A percentile compares a stretch with the other conserved stretches of the same genome.
phyloP scores from a whole-genome alignment of 2,329 filamentous ascomycete genomes.

The Cordyceps tenuipes region DNA sequence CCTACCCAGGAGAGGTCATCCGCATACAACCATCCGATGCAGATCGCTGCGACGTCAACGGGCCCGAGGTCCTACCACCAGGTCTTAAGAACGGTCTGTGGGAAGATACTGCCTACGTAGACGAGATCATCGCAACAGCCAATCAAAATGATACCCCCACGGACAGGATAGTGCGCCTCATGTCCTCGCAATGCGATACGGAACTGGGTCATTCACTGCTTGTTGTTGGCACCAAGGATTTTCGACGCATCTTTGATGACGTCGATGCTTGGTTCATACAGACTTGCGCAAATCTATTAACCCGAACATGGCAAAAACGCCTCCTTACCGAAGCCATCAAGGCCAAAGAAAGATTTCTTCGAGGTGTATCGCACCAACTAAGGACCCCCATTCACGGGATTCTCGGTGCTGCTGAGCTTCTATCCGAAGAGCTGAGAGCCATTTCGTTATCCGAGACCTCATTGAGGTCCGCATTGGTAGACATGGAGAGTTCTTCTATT shows the following conservation, averaged over 20 bases:
- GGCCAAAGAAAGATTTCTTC: constrained; percentile 36
- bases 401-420: constrained; percentile 28
- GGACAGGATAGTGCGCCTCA: constrained; percentile 26
- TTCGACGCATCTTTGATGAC: constrained; percentile 38
- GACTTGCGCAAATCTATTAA: constrained; percentile 29
- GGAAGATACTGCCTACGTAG: constrained; percentile 34
- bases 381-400: constrained; percentile 41
- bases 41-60: constrained; percentile 19
- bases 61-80: constrained; percentile 19
- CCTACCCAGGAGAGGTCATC: constrained; percentile 27
- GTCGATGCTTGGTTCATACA: constrained; percentile 37
- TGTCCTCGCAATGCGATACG: constrained; percentile 28
- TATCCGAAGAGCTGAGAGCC: constrained; percentile 31
- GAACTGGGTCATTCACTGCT: constrained; percentile 25
- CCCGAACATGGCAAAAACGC: constrained; percentile 29
- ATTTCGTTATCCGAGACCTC: constrained; percentile 10
- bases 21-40: constrained; percentile 21
- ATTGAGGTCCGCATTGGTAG: neutral
- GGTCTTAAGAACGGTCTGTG: constrained; percentile 32
- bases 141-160: constrained; percentile 26
- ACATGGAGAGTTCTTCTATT: neutral
- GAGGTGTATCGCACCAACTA: constrained; percentile 38
- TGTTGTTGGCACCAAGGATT: constrained; percentile 31
- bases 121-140: constrained; percentile 26
- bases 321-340: constrained; percentile 31